These are phyloP conservation scores for Fusarium foetens DNA, from an alignment of 2,329 filamentous ascomycete genomes.

Conservation along the genomic window DNA sequence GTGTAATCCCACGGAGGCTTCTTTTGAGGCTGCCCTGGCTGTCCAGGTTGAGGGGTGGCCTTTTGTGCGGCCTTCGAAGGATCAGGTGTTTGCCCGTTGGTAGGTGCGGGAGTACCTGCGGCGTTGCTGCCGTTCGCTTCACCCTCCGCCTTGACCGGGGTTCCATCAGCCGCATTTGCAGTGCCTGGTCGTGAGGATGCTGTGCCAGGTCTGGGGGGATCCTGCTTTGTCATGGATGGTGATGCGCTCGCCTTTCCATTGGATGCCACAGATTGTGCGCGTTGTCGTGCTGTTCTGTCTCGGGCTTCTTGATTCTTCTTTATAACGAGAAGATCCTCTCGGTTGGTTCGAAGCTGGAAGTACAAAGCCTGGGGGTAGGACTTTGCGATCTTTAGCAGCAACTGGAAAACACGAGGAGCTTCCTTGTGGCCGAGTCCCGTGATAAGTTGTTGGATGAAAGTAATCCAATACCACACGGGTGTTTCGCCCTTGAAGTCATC, in stretches of 20 bases:
- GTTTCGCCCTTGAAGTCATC: slow-evolving; percentile 98
- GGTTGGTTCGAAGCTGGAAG: slow-evolving; percentile 91
- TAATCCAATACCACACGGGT: slow-evolving; percentile 99
- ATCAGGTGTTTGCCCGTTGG: slow-evolving; percentile 42
- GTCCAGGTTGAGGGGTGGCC: slow-evolving; percentile 20
- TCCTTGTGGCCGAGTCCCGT: slow-evolving; percentile 93
- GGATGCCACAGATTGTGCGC: slow-evolving; percentile 57
- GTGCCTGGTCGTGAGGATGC: slow-evolving; percentile 61
- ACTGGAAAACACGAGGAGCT: slow-evolving; percentile 83
- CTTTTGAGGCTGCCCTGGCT: slow-evolving; percentile 56
- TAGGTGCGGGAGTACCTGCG: slow-evolving; percentile 41
- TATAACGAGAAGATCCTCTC: slow-evolving; percentile 92
- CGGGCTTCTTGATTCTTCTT: slow-evolving; percentile 88
- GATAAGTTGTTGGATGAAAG: slow-evolving; percentile 95
- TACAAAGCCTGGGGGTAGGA: slow-evolving; percentile 95
- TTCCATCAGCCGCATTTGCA: slow-evolving; percentile 57
- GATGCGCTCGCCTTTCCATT: slow-evolving; percentile 58
- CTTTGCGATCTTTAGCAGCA: slow-evolving; percentile 94
- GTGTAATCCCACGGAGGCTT: slow-evolving; percentile 96
- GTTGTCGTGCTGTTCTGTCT: slow-evolving; percentile 67
- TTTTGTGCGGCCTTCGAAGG: slow-evolving; percentile 40
- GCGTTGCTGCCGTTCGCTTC: slow-evolving; percentile 48
- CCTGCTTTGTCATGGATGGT: slow-evolving; percentile 64
- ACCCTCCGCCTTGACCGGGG: slow-evolving; percentile 59
- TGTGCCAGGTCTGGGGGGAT: slow-evolving; percentile 54